These are phyloP conservation scores for Polytolypa hystricis DNA, from an alignment of 2,329 filamentous ascomycete species.

Conservation along the genomic window DNA sequence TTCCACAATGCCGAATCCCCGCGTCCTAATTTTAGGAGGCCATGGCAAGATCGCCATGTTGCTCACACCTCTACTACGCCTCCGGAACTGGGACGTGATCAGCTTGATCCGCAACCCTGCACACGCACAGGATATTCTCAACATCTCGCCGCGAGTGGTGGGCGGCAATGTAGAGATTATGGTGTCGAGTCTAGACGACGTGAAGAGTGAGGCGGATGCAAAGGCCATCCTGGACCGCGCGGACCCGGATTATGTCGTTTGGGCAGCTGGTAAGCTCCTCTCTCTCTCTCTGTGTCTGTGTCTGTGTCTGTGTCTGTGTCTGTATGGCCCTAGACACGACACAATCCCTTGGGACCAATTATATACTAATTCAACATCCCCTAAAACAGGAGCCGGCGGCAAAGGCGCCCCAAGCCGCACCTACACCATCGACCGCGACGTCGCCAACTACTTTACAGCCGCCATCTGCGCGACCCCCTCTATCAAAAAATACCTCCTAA, in stretches of 20 bases:
- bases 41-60: conserved; percentile 69
- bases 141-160: conserved; percentile 43
- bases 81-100: conserved; percentile 64
- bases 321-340: too few species aligned
- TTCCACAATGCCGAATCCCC: conserved; percentile 15
- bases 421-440: conserved; percentile 42
- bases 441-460: conserved; percentile 44
- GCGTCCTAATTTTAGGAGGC: conserved; percentile 66
- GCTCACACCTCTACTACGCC: conserved; percentile 64
- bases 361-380: background rate
- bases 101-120: conserved; percentile 64
- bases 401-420: conserved; percentile 42
- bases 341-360: too few species aligned
- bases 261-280: conserved; percentile 31
- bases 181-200: conserved; percentile 59
- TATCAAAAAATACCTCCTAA: conserved; percentile 44
- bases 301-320: too few species aligned
- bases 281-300: too few species aligned
- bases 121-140: conserved; percentile 54
- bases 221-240: conserved; percentile 44
- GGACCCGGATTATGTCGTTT: conserved; percentile 36
- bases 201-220: conserved; percentile 53
- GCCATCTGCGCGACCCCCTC: conserved; percentile 35
- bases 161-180: conserved; percentile 54
- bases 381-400: conserved; percentile 40